Evolutionary conservation across 805 yeast genomes (phyloP).

Genomic region (Tetrapisispora namnaoensis): DNA sequence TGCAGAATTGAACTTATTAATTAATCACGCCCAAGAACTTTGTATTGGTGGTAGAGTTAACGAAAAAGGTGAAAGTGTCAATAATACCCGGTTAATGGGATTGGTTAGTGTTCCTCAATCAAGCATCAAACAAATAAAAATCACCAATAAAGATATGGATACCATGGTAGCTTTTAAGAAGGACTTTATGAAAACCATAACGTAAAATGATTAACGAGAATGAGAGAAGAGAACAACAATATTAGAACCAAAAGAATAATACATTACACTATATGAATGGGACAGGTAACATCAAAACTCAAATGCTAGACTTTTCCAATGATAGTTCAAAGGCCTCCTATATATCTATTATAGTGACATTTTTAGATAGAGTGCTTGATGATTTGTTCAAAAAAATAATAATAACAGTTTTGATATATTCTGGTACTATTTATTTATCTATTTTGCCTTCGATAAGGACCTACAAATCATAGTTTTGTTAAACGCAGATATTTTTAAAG

Average conservation of each 20-base stretch:
- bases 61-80: neutral
- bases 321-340: no score
- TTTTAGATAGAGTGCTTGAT: no score
- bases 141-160: slow-evolving; percentile 21
- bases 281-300: no score
- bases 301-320: no score
- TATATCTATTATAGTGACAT: no score
- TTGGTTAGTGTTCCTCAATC: slow-evolving; percentile 43
- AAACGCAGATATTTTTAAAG: no score
- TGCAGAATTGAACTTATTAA: slow-evolving; percentile 34
- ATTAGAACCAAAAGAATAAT: neutral
- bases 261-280: no score
- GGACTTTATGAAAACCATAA: slow-evolving; percentile 4
- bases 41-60: neutral
- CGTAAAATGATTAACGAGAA: neutral
- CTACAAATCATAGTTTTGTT: no score
- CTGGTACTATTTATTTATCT: no score
- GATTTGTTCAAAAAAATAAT: no score
- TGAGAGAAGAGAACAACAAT: neutral
- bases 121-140: slow-evolving; percentile 26
- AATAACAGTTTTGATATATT: no score
- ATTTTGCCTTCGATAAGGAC: no score
- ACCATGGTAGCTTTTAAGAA: slow-evolving; percentile 8
- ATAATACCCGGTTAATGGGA: slow-evolving; percentile 34
- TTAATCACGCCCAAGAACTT: slow-evolving; percentile 33